Percentiles rank a stretch among this genome's conserved stretches.
phyloP scores from a whole-genome alignment of 306 rosid genomes.

The Begonia masoniana region DNA sequence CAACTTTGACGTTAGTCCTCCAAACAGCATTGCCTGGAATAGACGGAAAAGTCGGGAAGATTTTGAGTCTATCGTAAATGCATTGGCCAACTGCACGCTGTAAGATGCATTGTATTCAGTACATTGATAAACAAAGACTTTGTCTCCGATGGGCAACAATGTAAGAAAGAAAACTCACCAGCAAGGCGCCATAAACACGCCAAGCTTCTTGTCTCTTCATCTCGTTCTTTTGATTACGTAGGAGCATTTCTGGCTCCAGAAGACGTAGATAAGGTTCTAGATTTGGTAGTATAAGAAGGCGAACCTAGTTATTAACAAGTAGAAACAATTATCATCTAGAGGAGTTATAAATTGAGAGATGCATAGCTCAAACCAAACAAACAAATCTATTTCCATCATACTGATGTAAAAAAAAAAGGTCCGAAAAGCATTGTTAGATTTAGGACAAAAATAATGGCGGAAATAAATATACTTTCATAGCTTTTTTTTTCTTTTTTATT shows the following conservation, averaged over 20 bases:
- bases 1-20: slow-evolving; percentile 38
- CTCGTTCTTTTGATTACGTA: slow-evolving; percentile 63
- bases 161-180: slow-evolving; percentile 35
- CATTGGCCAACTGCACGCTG: slow-evolving; percentile 71
- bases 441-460: no score
- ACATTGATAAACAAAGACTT: not conserved
- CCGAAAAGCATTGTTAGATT: no score
- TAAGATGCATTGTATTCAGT: slow-evolving; percentile 5
- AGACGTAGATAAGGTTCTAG: slow-evolving; percentile 81
- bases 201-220: slow-evolving; percentile 77
- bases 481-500: no score
- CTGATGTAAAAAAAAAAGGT: no score
- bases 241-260: slow-evolving; percentile 68
- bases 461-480: no score
- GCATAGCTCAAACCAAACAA: no score
- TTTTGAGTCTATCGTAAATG: slow-evolving; percentile 39
- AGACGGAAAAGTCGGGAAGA: slow-evolving; percentile 25
- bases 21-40: slow-evolving; percentile 29
- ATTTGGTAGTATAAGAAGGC: slow-evolving; percentile 71
- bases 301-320: slow-evolving; percentile 38
- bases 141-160: not conserved
- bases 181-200: slow-evolving; percentile 76
- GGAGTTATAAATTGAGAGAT: not conserved
- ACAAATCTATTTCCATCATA: no score
- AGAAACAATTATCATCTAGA: slow-evolving; percentile 7